phyloP scores from a whole-genome alignment of 2,329 filamentous ascomycete species.

The Aureobasidium zeae region DNA sequence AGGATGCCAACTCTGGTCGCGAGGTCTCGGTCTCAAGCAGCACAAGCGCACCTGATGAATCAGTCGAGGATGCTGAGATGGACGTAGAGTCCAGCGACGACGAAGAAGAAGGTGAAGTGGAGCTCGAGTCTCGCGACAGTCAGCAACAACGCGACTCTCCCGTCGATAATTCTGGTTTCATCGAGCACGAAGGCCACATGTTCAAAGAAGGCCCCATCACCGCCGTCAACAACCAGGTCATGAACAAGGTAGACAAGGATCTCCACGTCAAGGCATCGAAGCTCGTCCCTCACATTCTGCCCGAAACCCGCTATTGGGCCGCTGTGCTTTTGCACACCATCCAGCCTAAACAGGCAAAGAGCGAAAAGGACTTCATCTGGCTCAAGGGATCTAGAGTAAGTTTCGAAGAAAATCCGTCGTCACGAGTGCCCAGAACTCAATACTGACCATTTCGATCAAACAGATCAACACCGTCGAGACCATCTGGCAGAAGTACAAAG shows the following conservation, averaged over 20 bases:
- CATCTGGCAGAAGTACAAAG: conserved; percentile 23
- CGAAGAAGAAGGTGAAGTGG: not conserved
- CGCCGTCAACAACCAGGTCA: conserved; percentile 3
- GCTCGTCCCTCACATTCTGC: conserved; percentile 21
- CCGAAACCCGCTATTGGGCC: conserved; percentile 27
- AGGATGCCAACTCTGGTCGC: not conserved
- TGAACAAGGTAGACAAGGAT: conserved; percentile 17
- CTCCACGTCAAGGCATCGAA: conserved; percentile 21
- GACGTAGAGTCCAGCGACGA: conserved; percentile 2
- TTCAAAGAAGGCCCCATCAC: not conserved
- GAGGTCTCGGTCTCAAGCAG: no score
- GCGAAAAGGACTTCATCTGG: conserved; percentile 26
- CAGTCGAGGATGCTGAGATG: conserved; percentile 1
- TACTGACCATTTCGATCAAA: not conserved
- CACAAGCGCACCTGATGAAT: conserved; percentile 16
- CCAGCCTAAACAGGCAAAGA: conserved; percentile 14
- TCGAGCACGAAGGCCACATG: not conserved
- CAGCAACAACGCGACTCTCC: conserved; percentile 7
- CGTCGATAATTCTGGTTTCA: not conserved
- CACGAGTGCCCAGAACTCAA: no score
- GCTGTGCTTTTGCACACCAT: conserved; percentile 23
- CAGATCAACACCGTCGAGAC: conserved; percentile 26
- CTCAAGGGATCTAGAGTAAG: conserved; percentile 25
- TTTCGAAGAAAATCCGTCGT: no score
- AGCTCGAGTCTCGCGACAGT: not conserved